These are phyloP conservation scores for Dendrobium huoshanense DNA, from an alignment of 106 monocot genomes.

Conservation along the genomic window DNA sequence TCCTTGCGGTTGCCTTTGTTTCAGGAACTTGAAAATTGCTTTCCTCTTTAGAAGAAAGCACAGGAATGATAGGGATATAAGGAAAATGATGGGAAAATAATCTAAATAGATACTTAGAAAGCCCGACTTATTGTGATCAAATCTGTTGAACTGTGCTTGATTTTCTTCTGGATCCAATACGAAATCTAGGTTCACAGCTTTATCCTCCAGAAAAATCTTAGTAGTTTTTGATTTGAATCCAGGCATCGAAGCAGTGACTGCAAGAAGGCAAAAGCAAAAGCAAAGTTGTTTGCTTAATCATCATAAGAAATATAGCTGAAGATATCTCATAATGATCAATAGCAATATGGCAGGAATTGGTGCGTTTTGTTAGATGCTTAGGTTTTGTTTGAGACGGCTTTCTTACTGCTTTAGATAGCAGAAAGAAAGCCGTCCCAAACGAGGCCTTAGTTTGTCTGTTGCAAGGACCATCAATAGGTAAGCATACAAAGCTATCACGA, in stretches of 20 bases:
- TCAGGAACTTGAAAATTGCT: slow-evolving; percentile 26
- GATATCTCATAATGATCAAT: too few relatives aligned
- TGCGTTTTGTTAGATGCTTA: too few relatives aligned
- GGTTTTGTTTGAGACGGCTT: too few relatives aligned
- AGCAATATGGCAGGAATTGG: too few relatives aligned
- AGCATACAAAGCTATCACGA: too few relatives aligned
- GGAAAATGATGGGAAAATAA: slow-evolving; percentile 28
- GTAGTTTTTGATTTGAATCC: slow-evolving; percentile 67
- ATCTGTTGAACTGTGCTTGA: background rate
- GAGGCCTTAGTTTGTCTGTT: too few relatives aligned
- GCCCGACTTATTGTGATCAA: slow-evolving; percentile 27
- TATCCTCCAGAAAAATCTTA: slow-evolving; percentile 39
- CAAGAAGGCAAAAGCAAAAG: background rate
- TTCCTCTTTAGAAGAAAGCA: slow-evolving; percentile 58
- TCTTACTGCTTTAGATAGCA: too few relatives aligned
- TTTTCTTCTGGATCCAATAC: slow-evolving; percentile 50
- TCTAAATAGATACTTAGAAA: slow-evolving; percentile 17
- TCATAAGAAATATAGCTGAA: too few relatives aligned
- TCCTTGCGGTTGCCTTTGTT: slow-evolving; percentile 21
- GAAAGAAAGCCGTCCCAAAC: too few relatives aligned
- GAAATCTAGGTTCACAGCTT: slow-evolving; percentile 68
- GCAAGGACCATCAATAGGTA: too few relatives aligned
- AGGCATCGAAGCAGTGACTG: slow-evolving; percentile 59
- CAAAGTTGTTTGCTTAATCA: too few relatives aligned
- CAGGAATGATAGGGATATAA: slow-evolving; percentile 33